Evolutionary conservation across 306 rosid genomes (phyloP).

Genomic region (Prunus campanulata): DNA sequence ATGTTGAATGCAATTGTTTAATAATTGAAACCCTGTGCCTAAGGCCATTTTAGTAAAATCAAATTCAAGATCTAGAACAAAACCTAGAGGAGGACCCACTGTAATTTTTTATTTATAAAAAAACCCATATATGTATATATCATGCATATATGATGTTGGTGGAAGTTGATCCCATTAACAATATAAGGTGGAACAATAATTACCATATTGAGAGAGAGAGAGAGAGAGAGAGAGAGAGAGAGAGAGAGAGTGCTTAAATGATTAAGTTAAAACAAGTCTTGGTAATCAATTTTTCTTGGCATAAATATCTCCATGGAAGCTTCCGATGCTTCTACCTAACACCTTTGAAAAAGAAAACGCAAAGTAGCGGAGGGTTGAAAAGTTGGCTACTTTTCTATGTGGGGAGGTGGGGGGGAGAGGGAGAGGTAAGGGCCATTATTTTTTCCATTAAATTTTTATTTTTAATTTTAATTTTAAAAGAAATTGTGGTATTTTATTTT

Average conservation of each 20-base stretch:
- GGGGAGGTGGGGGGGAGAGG: too few species aligned
- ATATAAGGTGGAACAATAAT: conserved; percentile 29
- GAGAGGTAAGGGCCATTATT: conserved; percentile 24
- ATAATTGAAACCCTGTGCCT: neutral
- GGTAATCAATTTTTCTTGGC: neutral
- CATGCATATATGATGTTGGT: conserved; percentile 33
- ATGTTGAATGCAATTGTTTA: conserved; percentile 4
- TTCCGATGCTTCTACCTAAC: conserved; percentile 51
- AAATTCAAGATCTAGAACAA: conserved; percentile 1
- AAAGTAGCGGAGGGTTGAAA: conserved; percentile 27
- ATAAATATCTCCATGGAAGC: conserved; percentile 39
- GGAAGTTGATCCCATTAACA: conserved; percentile 36
- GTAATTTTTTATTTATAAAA: neutral
- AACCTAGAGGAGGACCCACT: neutral
- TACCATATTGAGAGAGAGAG: conserved; percentile 2
- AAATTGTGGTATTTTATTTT: neutral
- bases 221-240: too few species aligned
- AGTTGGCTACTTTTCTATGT: conserved; percentile 14
- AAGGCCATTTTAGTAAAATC: conserved; percentile 20
- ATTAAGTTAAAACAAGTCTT: too few species aligned
- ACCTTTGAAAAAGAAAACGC: conserved; percentile 39
- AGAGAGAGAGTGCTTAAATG: too few species aligned
- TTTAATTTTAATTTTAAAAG: neutral
- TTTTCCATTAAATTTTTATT: neutral
- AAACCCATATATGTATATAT: neutral